Conservation (phyloP, 139 green algal genomes). For the Ettlia oleoabundans region DNA sequence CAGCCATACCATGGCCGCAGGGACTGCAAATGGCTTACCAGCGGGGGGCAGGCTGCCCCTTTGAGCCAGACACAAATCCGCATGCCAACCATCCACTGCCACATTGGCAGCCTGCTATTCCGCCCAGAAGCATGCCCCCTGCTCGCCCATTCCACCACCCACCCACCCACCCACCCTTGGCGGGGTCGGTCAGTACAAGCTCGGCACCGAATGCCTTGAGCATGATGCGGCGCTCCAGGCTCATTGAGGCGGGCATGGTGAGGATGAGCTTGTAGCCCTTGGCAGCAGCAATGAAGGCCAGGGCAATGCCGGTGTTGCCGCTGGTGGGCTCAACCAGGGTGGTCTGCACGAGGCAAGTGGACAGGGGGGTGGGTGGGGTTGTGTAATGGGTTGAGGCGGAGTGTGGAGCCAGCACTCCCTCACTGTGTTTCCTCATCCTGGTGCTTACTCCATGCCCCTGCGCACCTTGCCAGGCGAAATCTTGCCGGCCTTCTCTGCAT, state of each 20-base stretch:
- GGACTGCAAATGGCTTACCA: too few relatives aligned
- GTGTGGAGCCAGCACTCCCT: neutral
- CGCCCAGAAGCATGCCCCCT: too few relatives aligned
- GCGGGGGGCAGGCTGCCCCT: too few relatives aligned
- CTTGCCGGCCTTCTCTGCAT: constrained; percentile 78
- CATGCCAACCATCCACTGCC: too few relatives aligned
- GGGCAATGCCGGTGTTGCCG: constrained; percentile 97
- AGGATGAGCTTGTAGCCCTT: constrained; percentile 99
- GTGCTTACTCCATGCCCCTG: too few relatives aligned
- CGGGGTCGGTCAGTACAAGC: constrained; percentile 85
- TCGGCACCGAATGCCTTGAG: constrained; percentile 86
- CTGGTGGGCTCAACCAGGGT: constrained; percentile 90
- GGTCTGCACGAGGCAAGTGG: constrained; percentile 28
- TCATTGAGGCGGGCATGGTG: constrained; percentile 99
- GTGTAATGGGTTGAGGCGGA: too few relatives aligned
- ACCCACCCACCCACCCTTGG: constrained; percentile 55
- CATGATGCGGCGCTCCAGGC: constrained; percentile 92
- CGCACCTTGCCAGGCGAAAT: constrained; percentile 89
- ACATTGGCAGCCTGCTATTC: too few relatives aligned
- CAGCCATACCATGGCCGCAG: neutral
- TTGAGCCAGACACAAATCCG: too few relatives aligned
- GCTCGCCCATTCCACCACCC: neutral
- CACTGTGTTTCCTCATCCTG: too few relatives aligned
- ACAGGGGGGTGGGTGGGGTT: neutral
- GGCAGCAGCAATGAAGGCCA: constrained; percentile 94